Evolutionary conservation across 1,284 basidiomycete genomes (phyloP).

Genomic region (Ceratobasidium sp.): DNA sequence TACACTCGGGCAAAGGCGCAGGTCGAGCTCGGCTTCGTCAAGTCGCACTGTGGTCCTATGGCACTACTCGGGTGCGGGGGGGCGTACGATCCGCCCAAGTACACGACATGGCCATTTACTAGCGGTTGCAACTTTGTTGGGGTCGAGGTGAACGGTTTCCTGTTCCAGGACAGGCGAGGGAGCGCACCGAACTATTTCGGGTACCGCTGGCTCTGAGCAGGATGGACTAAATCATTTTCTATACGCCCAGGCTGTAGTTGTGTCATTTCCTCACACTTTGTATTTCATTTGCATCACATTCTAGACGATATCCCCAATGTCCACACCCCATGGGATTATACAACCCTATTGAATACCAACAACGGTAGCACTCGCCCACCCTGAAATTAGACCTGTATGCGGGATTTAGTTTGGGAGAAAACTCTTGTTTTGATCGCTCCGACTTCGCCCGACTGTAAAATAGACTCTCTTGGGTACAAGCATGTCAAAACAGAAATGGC

Average conservation of each 20-base stretch:
- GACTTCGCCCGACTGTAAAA: too few relatives aligned
- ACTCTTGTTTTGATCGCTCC: too few relatives aligned
- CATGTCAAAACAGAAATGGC: not conserved
- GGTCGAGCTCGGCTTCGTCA: not conserved
- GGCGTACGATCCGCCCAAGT: not conserved
- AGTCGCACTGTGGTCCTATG: not conserved
- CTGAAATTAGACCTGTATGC: too few relatives aligned
- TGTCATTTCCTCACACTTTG: not conserved
- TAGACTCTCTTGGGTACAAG: too few relatives aligned
- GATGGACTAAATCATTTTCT: not conserved
- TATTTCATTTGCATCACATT: not conserved
- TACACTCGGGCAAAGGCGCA: not conserved
- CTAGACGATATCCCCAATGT: too few relatives aligned
- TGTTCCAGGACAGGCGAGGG: slow-evolving; percentile 2
- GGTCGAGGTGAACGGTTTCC: not conserved
- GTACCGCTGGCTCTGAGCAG: slow-evolving; percentile 4
- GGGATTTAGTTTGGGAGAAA: too few relatives aligned
- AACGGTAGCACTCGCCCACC: too few relatives aligned
- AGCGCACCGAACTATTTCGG: slow-evolving; percentile 2
- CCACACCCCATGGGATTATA: too few relatives aligned
- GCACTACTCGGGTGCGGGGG: not conserved
- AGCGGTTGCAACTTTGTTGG: not conserved
- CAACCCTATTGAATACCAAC: too few relatives aligned
- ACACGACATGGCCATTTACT: too few relatives aligned
- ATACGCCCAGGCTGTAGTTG: not conserved